Percentiles rank a stretch among this genome's conserved stretches.
These are phyloP conservation scores for Globisporangium mamillatum DNA, from an alignment of 352 stramenopile genomes.

Conservation along the genomic window DNA sequence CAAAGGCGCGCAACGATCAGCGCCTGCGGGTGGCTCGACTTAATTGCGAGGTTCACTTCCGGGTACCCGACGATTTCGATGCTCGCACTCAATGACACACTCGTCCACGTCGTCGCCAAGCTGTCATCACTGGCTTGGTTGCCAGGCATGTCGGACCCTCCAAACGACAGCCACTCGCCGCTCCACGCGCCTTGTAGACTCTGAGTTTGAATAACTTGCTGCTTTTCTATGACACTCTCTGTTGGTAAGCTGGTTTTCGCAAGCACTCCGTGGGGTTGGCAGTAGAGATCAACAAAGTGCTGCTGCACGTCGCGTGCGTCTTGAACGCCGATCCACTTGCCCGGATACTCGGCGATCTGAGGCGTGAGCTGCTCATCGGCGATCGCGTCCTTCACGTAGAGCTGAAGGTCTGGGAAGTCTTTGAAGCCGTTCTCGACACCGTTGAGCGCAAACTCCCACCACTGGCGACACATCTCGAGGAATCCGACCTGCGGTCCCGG, in stretches of 20 bases:
- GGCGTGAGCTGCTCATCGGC: constrained; percentile 23
- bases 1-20: constrained; percentile 38
- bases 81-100: constrained; percentile 12
- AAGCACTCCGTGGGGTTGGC: constrained; percentile 7
- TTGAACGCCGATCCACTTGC: constrained; percentile 37
- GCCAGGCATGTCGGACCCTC: constrained; percentile 44
- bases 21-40: constrained; percentile 35
- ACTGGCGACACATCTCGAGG: constrained; percentile 45
- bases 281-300: constrained; percentile 34
- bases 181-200: constrained; percentile 46
- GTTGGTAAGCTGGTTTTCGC: neutral
- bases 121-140: constrained; percentile 38
- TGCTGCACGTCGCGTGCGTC: constrained; percentile 31
- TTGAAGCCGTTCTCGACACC: constrained; percentile 21
- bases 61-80: constrained; percentile 42
- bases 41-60: constrained; percentile 34
- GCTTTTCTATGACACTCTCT: neutral
- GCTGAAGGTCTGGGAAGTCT: constrained; percentile 36
- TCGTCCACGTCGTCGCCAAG: constrained; percentile 34
- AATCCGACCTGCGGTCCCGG: constrained; percentile 46
- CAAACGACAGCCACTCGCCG: constrained; percentile 53
- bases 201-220: constrained; percentile 24
- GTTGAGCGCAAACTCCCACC: constrained; percentile 44
- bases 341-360: constrained; percentile 38
- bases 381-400: constrained; percentile 46